phyloP scores from a whole-genome alignment of 805 yeast genomes.

The Zygosaccharomyces bisporus region DNA sequence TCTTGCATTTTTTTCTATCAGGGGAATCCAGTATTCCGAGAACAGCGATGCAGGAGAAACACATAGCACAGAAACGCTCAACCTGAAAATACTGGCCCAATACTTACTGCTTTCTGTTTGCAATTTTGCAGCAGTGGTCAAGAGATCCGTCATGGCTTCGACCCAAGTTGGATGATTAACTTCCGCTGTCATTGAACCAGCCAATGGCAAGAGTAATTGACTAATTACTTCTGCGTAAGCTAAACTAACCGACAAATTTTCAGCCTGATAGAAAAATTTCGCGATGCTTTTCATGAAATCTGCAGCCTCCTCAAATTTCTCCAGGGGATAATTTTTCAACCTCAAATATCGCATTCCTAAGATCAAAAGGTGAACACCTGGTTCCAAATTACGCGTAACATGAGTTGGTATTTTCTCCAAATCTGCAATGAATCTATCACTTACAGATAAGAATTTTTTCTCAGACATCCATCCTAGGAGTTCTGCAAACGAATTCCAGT shows the following conservation, averaged over 20 bases:
- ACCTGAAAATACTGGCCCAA: slow-evolving; percentile 66
- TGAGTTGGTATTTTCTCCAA: slow-evolving; percentile 72
- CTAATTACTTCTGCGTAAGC: slow-evolving; percentile 86
- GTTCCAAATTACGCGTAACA: slow-evolving; percentile 48
- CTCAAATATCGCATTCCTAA: slow-evolving; percentile 88
- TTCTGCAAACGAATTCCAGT: slow-evolving; percentile 90
- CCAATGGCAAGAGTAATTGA: slow-evolving; percentile 71
- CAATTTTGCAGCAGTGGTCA: slow-evolving; percentile 46
- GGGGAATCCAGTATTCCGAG: slow-evolving; percentile 61
- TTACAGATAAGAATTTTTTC: slow-evolving; percentile 76
- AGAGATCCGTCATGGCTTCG: slow-evolving; percentile 65
- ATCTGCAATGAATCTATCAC: slow-evolving; percentile 91
- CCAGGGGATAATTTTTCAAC: slow-evolving; percentile 80
- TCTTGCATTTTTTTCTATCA: slow-evolving; percentile 59
- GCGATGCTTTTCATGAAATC: slow-evolving; percentile 83
- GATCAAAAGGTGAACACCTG: slow-evolving; percentile 67
- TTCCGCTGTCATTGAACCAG: slow-evolving; percentile 86
- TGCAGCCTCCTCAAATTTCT: slow-evolving; percentile 87
- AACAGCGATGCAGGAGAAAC: slow-evolving; percentile 80
- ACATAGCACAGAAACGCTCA: slow-evolving; percentile 69
- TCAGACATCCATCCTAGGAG: slow-evolving; percentile 88
- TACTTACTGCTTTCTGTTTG: slow-evolving; percentile 41
- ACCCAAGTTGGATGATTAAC: slow-evolving; percentile 96
- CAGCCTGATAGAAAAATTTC: slow-evolving; percentile 69
- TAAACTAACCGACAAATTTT: slow-evolving; percentile 58